Evolutionary conservation across 1,284 basidiomycete genomes (phyloP).

Genomic region (Caloboletus firmus): DNA sequence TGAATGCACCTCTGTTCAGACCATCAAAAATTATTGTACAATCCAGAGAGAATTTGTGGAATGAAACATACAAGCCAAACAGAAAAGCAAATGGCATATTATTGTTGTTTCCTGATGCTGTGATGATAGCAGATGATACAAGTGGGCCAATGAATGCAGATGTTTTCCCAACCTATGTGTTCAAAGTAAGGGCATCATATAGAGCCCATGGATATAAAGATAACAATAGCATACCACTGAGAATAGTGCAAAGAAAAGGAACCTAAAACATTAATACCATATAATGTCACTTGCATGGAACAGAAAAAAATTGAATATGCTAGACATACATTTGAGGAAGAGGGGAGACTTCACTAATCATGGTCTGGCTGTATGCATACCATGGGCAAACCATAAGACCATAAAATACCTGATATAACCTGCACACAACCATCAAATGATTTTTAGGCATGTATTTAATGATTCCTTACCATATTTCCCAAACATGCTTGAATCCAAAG

Average conservation of each 20-base stretch:
- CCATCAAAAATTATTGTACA: background rate
- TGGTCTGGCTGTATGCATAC: slow-evolving; percentile 83
- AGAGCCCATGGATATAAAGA: background rate
- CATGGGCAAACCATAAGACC: slow-evolving; percentile 81
- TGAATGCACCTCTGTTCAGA: slow-evolving; percentile 52
- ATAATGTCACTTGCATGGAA: background rate
- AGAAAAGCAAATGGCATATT: slow-evolving; percentile 84
- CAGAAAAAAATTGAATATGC: background rate
- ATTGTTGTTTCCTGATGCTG: slow-evolving; percentile 66
- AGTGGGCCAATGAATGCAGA: slow-evolving; percentile 83
- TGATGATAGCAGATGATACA: slow-evolving; percentile 73
- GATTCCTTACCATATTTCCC: slow-evolving; percentile 72
- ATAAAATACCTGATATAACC: slow-evolving; percentile 72
- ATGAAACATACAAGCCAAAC: slow-evolving; percentile 59
- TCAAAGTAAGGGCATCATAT: background rate
- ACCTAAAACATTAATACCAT: slow-evolving; percentile 41
- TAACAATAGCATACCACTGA: slow-evolving; percentile 49
- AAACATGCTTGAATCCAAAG: slow-evolving; percentile 80
- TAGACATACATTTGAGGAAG: slow-evolving; percentile 61
- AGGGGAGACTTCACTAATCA: slow-evolving; percentile 83
- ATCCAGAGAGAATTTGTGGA: background rate
- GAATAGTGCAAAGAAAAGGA: slow-evolving; percentile 77
- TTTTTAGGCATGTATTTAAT: background rate
- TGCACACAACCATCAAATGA: slow-evolving; percentile 19
- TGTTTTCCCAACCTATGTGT: slow-evolving; percentile 63